Base-by-base conservation (phyloP, 805 yeast species). In the Allodekkera sacchari region DNA sequence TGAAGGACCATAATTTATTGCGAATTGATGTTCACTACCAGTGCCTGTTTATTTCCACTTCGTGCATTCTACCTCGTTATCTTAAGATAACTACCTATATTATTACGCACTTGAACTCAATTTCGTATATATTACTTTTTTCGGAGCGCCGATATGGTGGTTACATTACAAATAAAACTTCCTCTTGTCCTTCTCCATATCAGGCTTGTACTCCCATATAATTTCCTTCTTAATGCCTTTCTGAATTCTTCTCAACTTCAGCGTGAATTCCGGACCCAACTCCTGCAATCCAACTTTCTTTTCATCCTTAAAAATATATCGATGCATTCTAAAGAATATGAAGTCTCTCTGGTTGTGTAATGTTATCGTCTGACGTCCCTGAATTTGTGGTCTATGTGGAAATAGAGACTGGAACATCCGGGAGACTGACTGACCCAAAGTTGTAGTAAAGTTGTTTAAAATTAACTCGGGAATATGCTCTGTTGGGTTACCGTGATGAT, bases 201-300 rank as follows among this genome's bases (percentile, higher is more conserved):
- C 94, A 4, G 96, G 79, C 45, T 84, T 74, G 61, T 87, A 95
- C 58, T 92, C 96, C 96, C 97, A 89, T 49, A 85, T 96, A 18
- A 83, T 68, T 49, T 89, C 97, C 44, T 85, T 94, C 50, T 77
- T 77, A 48, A 92, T 70, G 32, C 97, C 98, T 60, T 77, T 81
- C 57, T 89, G 97, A 36, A 92, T 64, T 50, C 97, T 70, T 57
- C 95, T 74, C 44, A 92, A 61, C 52, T 82, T 79, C 53, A 92
- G 60, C 1, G 98, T 92, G 57, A 92, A 92, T 57, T 88, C 96
- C 1, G 98, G 98, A 0, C 98, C 98, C 27, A 92, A 63, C 52
- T 92, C 98, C 51, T 92, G 98, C 31, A 92, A 61, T 6, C 97
- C 98, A 2, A 89, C 96, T 47, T 76, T 78, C 55, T 85, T 94